phyloP scores from a whole-genome alignment of 371 early-diverging fungal species.

The Saksenaea vasiformis region DNA sequence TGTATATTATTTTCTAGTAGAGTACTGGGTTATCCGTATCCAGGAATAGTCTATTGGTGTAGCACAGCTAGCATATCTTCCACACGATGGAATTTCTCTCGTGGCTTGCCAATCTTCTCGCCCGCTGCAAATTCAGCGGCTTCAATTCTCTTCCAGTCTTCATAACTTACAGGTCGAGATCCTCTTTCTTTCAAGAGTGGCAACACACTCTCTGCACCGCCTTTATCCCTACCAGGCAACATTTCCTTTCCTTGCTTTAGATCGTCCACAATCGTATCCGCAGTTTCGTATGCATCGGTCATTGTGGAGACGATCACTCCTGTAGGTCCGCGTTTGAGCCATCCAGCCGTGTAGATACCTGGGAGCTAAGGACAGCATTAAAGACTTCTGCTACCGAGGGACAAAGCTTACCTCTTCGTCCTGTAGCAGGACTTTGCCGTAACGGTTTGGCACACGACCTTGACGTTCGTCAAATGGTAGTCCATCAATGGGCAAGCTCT shows the following conservation, averaged over 20 bases:
- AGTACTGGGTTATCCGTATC: neutral
- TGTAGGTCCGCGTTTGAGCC: constrained; percentile 93
- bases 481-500: constrained; percentile 67
- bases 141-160: constrained; percentile 86
- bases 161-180: constrained; percentile 60
- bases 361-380: constrained; percentile 38
- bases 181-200: constrained; percentile 25
- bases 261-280: constrained; percentile 72
- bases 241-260: constrained; percentile 34
- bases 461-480: constrained; percentile 76
- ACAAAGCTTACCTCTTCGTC: constrained; percentile 41
- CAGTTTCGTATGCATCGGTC: constrained; percentile 92
- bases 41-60: neutral
- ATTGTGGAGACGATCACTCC: constrained; percentile 96
- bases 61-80: constrained; percentile 69
- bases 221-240: constrained; percentile 21
- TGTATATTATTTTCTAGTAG: neutral
- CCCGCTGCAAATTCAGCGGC: constrained; percentile 74
- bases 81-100: constrained; percentile 77
- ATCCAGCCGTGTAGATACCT: constrained; percentile 87
- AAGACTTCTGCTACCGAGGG: neutral
- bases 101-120: constrained; percentile 65
- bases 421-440: constrained; percentile 71
- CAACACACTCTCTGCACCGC: constrained; percentile 31
- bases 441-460: constrained; percentile 76